A percentile compares a stretch with the other conserved stretches of the same genome.
Evolutionary conservation across 768 basidiomycete genomes (phyloP).

Genomic region (Collybiopsis luxurians): DNA sequence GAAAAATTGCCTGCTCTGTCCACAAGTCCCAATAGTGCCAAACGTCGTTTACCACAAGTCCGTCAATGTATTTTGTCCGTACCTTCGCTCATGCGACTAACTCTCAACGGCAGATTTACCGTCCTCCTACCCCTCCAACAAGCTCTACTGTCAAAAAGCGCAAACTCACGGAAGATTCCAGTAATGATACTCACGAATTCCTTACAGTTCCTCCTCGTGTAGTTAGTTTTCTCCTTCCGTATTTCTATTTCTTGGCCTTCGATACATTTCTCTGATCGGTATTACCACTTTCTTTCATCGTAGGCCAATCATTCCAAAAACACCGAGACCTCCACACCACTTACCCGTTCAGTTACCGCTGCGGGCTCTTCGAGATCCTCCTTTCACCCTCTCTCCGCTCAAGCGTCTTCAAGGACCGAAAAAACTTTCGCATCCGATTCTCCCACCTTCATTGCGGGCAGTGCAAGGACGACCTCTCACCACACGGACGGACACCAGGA

Average conservation of each 20-base stretch:
- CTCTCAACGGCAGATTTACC: constrained; percentile 36
- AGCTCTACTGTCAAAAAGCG: constrained; percentile 32
- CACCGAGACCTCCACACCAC: neutral
- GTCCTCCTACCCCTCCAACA: constrained; percentile 59
- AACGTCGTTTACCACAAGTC: constrained; percentile 6
- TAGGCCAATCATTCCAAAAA: neutral
- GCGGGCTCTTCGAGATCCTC: constrained; percentile 3
- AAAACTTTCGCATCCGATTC: neutral
- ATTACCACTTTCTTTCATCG: neutral
- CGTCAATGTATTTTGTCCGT: neutral
- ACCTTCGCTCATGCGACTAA: neutral
- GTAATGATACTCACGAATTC: neutral
- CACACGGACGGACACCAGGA: neutral
- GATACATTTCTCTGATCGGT: no score
- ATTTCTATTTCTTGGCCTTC: no score
- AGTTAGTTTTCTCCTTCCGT: no score
- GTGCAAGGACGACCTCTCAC: neutral
- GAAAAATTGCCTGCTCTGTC: neutral
- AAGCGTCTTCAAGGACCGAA: constrained; percentile 4
- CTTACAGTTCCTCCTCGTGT: constrained; percentile 1
- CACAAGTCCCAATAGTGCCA: neutral
- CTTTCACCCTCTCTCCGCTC: constrained; percentile 4
- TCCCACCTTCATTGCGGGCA: neutral
- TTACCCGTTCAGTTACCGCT: neutral
- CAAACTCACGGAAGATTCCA: constrained; percentile 15